A percentile compares a stretch with the other conserved stretches of the same genome.
Conservation (phyloP, 2,329 filamentous ascomycete species). For the Ceratocystis huliohia region DNA sequence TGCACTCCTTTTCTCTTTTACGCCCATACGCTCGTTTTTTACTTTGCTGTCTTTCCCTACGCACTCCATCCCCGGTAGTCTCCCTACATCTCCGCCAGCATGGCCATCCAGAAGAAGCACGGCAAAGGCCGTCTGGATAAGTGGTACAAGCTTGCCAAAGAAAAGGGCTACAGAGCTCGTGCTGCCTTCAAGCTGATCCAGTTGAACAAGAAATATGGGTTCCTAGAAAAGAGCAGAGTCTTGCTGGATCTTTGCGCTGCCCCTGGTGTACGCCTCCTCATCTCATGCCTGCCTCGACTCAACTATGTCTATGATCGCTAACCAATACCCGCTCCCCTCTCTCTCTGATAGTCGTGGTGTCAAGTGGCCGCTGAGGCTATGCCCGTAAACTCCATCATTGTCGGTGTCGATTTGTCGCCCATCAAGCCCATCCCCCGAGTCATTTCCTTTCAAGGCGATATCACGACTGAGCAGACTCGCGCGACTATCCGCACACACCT, state of each 20-base stretch:
- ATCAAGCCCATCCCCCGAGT: conserved; percentile 92
- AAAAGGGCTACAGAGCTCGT: conserved; percentile 91
- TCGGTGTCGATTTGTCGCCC: conserved; percentile 85
- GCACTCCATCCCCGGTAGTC: background rate
- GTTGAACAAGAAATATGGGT: conserved; percentile 97
- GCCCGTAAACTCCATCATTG: conserved; percentile 77
- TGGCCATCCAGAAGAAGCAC: conserved; percentile 98
- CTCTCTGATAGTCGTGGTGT: conserved; percentile 61
- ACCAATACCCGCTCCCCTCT: conserved; percentile 18
- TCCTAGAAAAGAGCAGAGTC: conserved; percentile 92
- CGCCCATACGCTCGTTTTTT: background rate
- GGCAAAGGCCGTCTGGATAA: conserved; percentile 97
- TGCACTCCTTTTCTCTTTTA: background rate
- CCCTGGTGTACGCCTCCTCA: conserved; percentile 55
- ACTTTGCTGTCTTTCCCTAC: background rate
- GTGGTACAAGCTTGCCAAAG: conserved; percentile 97
- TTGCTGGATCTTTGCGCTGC: conserved; percentile 94
- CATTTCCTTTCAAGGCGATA: conserved; percentile 94
- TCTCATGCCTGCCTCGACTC: background rate
- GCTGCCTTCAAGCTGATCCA: conserved; percentile 97
- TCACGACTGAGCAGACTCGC: conserved; percentile 92
- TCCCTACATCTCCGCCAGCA: conserved; percentile 30
- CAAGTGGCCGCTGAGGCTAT: conserved; percentile 93
- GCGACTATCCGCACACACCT: conserved; percentile 78
- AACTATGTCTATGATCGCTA: conserved; percentile 22